phyloP scores from a whole-genome alignment of 2,329 filamentous ascomycete species.

The Beauveria australis region DNA sequence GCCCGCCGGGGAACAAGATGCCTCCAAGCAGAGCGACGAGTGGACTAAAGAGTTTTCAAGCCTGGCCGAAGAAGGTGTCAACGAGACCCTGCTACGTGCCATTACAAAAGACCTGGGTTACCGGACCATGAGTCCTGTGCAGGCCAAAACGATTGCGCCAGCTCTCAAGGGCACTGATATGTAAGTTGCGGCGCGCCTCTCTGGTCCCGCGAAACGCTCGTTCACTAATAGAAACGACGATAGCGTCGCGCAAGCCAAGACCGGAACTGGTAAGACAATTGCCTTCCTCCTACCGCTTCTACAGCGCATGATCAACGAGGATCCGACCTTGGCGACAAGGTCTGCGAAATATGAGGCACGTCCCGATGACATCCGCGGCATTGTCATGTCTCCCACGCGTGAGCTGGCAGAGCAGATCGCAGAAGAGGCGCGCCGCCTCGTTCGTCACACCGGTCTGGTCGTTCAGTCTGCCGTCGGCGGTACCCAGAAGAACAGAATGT shows the following conservation, averaged over 20 bases:
- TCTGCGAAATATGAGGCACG: constrained; percentile 26
- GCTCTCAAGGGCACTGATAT: constrained; percentile 75
- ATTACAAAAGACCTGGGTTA: constrained; percentile 69
- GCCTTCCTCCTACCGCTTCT: constrained; percentile 84
- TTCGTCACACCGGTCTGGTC: constrained; percentile 54
- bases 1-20: not conserved
- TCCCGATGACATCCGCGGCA: constrained; percentile 55
- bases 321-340: constrained; percentile 51
- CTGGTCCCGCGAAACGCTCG: not conserved
- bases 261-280: constrained; percentile 92
- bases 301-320: constrained; percentile 63
- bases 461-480: constrained; percentile 82
- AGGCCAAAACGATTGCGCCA: constrained; percentile 72
- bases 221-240: not conserved
- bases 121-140: constrained; percentile 85
- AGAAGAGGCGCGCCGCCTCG: constrained; percentile 65
- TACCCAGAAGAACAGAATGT: constrained; percentile 64
- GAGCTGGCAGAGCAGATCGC: constrained; percentile 77
- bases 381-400: constrained; percentile 71
- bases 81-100: constrained; percentile 55
- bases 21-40: not conserved
- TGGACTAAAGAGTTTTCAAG: constrained; percentile 32
- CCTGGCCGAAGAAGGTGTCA: constrained; percentile 42
- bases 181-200: constrained; percentile 44
- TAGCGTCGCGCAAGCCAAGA: constrained; percentile 88